Base-by-base conservation (phyloP, 1,284 basidiomycete species). In the Meripilus lineatus region DNA sequence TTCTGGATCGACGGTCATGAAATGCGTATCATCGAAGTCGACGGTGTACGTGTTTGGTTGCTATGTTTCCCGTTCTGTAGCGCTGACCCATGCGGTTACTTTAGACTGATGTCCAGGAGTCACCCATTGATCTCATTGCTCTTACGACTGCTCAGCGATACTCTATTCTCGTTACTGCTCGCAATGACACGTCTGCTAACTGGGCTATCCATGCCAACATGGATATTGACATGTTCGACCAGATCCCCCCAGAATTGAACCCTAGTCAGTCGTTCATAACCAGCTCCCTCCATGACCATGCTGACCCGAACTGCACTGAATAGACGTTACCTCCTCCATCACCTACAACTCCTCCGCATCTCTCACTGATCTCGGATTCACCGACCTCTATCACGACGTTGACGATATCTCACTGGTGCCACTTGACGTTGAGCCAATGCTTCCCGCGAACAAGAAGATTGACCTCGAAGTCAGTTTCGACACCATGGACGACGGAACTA, bases 1-100 rank as follows among this genome's bases (percentile, higher is more conserved):
- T 84, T 95, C 64, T 89, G 84, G 79, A 86, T 97, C 42, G 92
- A 95, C 50, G 91, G 91, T 1, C 94, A 97, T 61, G 77, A 87
- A 25, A 94, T 96, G 90, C 68, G 75, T 8, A 77, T 97, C 52
- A 93, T 98, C 57, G 84, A 91, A 58, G 88, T 81, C 22, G 93
- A 97, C 56, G 91, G 93, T 5, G 87, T 84, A 59, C 48, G 83
- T 68, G 15, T 28, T 38, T 14, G 38, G 46, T 44, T 30, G 30
- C 20, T 28, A 11, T 28, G 20, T 30, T 22, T 21, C 18, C 15
- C 24, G 3, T 32, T 17, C 20, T 17, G 33, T 30, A 20, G 44
- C 20, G 8, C 21, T n/a, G 6, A 6, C 15, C 15, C 25, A 10
- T 34, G 5, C 26, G 17, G 41, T 8, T 7, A 21, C 23, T 36